Conservation (phyloP, 2,329 filamentous ascomycete species). For the Trichoderma polysporum region DNA sequence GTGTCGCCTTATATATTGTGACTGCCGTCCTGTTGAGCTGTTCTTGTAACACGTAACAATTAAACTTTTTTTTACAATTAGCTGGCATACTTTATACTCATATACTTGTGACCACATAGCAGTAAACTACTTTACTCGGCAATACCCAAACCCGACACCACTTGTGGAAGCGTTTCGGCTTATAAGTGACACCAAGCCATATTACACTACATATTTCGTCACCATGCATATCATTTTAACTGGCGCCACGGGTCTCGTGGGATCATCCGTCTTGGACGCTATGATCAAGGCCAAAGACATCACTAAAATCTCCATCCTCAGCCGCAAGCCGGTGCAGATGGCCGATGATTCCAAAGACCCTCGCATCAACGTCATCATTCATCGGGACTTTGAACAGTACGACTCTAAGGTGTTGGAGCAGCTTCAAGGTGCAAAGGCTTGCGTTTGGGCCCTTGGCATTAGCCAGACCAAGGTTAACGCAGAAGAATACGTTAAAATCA, state of each 20-base stretch:
- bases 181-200: background rate
- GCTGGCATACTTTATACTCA: background rate
- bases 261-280: conserved; percentile 59
- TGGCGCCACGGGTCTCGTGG: conserved; percentile 67
- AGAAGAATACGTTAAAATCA: conserved; percentile 69
- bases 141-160: too few species aligned
- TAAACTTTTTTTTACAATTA: background rate
- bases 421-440: conserved; percentile 64
- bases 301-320: conserved; percentile 67
- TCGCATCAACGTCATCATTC: conserved; percentile 64
- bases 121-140: background rate
- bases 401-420: conserved; percentile 55
- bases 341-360: conserved; percentile 56
- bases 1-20: background rate
- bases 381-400: conserved; percentile 66
- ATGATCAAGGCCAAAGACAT: conserved; percentile 57
- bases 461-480: conserved; percentile 59
- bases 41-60: background rate
- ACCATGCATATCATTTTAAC: conserved; percentile 65
- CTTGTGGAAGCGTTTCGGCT: background rate
- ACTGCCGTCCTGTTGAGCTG: background rate
- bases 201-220: background rate
- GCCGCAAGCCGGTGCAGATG: conserved; percentile 62
- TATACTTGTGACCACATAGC: background rate
- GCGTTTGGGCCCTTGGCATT: conserved; percentile 73